Evolutionary conservation across 2,329 filamentous ascomycete genomes (phyloP), one percentile per base, ranked within the genome.

Genomic region (Microdochium trichocladiopsis): DNA sequence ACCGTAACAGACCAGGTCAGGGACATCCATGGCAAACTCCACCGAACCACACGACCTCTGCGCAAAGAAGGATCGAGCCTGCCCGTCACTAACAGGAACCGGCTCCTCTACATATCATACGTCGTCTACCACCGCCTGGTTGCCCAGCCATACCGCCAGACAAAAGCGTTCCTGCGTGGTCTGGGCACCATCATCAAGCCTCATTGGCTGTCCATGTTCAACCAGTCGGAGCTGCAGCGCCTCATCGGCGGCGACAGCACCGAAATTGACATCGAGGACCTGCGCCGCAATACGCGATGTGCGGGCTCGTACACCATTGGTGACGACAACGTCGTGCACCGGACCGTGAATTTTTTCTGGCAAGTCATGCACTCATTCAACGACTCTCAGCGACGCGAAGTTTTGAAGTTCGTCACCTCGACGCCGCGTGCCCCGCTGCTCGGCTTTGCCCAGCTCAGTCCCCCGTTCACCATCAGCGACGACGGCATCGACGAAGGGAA

Each of bases 131-230:
- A 97, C 66, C 87, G 92, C 11, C 82, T 99, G 0, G 84, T 91
- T 52, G 77, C 81, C 1, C 94, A 97, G 64, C 88, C 90, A 1
- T 80, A 80, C 49, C 72, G 77, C n/a, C 91, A 96, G 64, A 96
- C 92, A 1, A 79, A 84, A 22, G 90, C 91, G 1, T 99, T 99
- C 67, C 79, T 99, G 8, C 84, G 84, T 52, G 94, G 94, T 0
- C 82, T 99, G 1, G 84, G 88, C 22, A 79, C 86, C 57, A 95
- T 99, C 64, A 94, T 99, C 58, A 87, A 92, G 53, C 92, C 93
- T 0, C 83, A 83, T 3, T 99, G 94, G 94, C 79, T 99, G 4
- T 91, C 87, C 61, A 97, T 99, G 94, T 99, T 99, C 76, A 99
- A 99, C 68, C 93, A 96, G 67, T 83, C 83, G 2, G 94, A 99